Percentiles rank a stretch among this genome's conserved stretches.
These are phyloP conservation scores for Herpotrichia juniperi DNA, from an alignment of 2,329 filamentous ascomycete genomes.

Conservation along the genomic window DNA sequence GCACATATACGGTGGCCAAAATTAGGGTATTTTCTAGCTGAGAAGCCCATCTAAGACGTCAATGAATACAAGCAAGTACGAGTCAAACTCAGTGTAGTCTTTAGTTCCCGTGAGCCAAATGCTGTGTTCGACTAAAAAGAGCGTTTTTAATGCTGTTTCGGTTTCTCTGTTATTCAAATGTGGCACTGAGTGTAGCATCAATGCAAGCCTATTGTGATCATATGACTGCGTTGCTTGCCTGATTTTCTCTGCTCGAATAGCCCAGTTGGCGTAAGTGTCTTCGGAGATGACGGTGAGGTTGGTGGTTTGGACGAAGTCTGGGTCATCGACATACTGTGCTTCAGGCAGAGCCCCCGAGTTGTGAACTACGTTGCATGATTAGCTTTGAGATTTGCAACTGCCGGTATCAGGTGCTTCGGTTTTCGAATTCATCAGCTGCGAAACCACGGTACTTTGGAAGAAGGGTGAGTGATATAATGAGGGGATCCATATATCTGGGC, in stretches of 20 bases:
- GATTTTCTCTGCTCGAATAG: slow-evolving; percentile 6
- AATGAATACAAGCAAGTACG: slow-evolving; percentile 22
- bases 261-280: slow-evolving; percentile 24
- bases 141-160: slow-evolving; percentile 15
- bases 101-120: slow-evolving; percentile 22
- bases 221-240: slow-evolving; percentile 17
- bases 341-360: slow-evolving; percentile 29
- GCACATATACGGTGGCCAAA: slow-evolving; percentile 1
- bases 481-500: slow-evolving; percentile 15
- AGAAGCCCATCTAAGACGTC: slow-evolving; percentile 21
- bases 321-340: slow-evolving; percentile 21
- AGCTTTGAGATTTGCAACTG: slow-evolving; percentile 32
- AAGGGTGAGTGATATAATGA: slow-evolving; percentile 14
- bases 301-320: slow-evolving; percentile 7
- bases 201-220: slow-evolving; percentile 19
- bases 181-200: slow-evolving; percentile 28
- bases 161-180: slow-evolving; percentile 14
- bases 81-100: slow-evolving; percentile 26
- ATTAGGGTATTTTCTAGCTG: slow-evolving; percentile 9
- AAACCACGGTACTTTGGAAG: slow-evolving; percentile 14
- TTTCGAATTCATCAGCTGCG: slow-evolving; percentile 9
- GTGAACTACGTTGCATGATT: slow-evolving; percentile 27
- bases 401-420: slow-evolving; percentile 16
- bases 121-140: slow-evolving; percentile 20
- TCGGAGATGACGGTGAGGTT: slow-evolving; percentile 30